Evolutionary conservation across 345 rosid genomes (phyloP).

Genomic region (Citrus mangshanensis): DNA sequence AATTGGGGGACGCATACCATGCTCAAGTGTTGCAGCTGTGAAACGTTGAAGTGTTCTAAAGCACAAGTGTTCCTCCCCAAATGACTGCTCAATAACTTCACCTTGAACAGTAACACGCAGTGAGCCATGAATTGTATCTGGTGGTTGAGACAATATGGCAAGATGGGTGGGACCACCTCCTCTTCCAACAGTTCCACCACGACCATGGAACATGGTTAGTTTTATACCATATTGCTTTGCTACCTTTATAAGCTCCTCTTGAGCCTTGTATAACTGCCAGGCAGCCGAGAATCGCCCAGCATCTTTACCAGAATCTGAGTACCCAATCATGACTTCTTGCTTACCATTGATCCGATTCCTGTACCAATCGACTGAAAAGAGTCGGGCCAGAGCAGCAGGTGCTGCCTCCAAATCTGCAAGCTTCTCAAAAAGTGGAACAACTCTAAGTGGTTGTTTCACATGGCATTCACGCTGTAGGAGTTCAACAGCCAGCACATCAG

Average conservation of each 20-base stretch:
- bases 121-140: slow-evolving; percentile 93
- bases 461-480: slow-evolving; percentile 95
- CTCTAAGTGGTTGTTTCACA: slow-evolving; percentile 84
- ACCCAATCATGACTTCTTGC: slow-evolving; percentile 99
- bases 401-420: slow-evolving; percentile 97
- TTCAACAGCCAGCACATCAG: slow-evolving; percentile 97
- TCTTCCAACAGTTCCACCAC: slow-evolving; percentile 99
- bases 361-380: slow-evolving; percentile 94
- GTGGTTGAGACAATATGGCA: slow-evolving; percentile 99
- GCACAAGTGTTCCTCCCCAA: slow-evolving; percentile 93
- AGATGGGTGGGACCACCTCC: slow-evolving; percentile 99
- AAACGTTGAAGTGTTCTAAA: slow-evolving; percentile 95
- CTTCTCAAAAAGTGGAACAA: slow-evolving; percentile 97
- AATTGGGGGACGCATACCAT: slow-evolving; percentile 89
- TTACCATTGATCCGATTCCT: slow-evolving; percentile 82
- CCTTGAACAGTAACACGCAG: slow-evolving; percentile 95
- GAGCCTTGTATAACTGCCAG: slow-evolving; percentile 97
- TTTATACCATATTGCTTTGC: slow-evolving; percentile 83
- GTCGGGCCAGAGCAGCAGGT: slow-evolving; percentile 89
- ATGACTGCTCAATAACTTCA: slow-evolving; percentile 94
- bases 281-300: slow-evolving; percentile 97
- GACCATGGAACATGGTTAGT: slow-evolving; percentile 98
- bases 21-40: slow-evolving; percentile 97
- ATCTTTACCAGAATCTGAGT: slow-evolving; percentile 97
- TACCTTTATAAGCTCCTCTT: slow-evolving; percentile 91